Conservation (phyloP, 2,329 filamentous ascomycete genomes). For the Monosporascus sp. region DNA sequence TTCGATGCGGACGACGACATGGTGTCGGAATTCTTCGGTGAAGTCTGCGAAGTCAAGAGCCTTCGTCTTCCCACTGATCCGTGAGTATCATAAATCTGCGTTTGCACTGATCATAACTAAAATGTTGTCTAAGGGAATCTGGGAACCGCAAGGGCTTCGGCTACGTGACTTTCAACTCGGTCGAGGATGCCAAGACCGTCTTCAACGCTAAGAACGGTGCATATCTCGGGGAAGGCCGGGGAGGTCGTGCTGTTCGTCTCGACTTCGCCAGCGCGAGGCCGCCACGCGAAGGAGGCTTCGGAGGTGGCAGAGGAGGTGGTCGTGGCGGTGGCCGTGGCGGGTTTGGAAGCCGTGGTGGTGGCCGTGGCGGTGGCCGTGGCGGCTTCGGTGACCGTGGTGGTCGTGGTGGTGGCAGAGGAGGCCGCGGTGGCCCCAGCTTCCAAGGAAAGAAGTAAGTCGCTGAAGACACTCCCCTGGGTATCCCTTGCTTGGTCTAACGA, state of each 20-base stretch:
- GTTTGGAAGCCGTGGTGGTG: conserved; percentile 39
- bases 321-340: conserved; percentile 49
- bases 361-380: conserved; percentile 40
- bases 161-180: conserved; percentile 75
- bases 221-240: conserved; percentile 57
- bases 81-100: conserved; percentile 34
- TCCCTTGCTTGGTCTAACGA: no score
- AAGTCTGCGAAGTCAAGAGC: conserved; percentile 65
- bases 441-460: conserved; percentile 59
- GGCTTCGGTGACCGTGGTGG: conserved; percentile 33
- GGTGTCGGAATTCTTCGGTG: conserved; percentile 68
- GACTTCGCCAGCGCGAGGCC: conserved; percentile 71
- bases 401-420: conserved; percentile 36
- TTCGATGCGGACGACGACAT: conserved; percentile 76
- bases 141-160: conserved; percentile 88
- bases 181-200: conserved; percentile 77
- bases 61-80: conserved; percentile 84
- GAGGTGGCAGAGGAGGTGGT: conserved; percentile 45
- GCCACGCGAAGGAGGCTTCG: conserved; percentile 47
- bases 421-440: conserved; percentile 50
- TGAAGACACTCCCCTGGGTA: no score
- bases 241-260: conserved; percentile 70
- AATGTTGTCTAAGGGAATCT: conserved; percentile 50
- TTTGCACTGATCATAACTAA: conserved; percentile 20
- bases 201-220: conserved; percentile 65